Evolutionary conservation across 176 grass and related monocot genomes (phyloP).

Genomic region (Chrysopogon serrulatus): DNA sequence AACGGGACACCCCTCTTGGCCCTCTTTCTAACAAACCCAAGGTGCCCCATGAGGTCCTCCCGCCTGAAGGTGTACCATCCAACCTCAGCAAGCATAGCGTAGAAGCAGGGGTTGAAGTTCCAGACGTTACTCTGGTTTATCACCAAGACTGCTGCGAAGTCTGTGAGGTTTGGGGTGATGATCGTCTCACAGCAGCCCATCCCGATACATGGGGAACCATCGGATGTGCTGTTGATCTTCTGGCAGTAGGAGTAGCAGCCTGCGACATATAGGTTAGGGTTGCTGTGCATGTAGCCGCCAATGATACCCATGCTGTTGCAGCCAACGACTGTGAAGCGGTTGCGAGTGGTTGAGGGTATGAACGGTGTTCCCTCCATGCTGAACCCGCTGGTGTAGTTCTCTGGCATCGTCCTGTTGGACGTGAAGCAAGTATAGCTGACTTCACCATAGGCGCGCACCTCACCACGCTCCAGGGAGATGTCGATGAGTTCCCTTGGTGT

Average conservation of each 20-base stretch:
- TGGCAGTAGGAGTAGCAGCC: background rate
- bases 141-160: background rate
- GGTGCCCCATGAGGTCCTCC: background rate
- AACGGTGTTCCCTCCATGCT: background rate
- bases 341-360: background rate
- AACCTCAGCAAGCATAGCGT: background rate
- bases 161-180: conserved; percentile 3
- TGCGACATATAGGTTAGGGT: background rate
- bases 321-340: background rate
- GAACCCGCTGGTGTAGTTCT: background rate
- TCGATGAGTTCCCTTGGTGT: background rate
- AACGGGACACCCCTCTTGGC: background rate
- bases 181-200: background rate
- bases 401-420: background rate
- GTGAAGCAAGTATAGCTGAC: conserved; percentile 24
- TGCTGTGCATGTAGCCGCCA: background rate
- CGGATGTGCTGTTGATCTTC: background rate
- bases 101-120: conserved; percentile 21
- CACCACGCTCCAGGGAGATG: conserved; percentile 11
- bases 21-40: background rate
- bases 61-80: conserved; percentile 30
- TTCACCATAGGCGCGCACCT: background rate
- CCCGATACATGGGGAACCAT: background rate
- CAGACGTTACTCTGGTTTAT: background rate
- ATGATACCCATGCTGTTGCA: background rate